Evolutionary conservation across 1,139 yeast species (phyloP), one percentile per base, ranked within the genome.

Genomic region (Debaryomyces sp.): DNA sequence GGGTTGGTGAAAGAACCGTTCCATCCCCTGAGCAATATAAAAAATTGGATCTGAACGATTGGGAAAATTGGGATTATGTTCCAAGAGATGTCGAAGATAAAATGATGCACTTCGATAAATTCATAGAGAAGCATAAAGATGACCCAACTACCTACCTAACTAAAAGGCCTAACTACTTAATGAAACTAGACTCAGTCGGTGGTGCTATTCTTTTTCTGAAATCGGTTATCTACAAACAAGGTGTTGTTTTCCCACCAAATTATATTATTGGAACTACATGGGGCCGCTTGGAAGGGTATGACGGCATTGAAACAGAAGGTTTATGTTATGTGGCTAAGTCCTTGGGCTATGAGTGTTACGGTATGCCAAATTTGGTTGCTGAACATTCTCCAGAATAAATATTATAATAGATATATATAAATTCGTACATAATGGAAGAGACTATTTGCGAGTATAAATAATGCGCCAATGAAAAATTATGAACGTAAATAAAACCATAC

Each of bases 221-320:
- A 51, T 63, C 75, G 9, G 56, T 70, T 9, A 59, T 78, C 9
- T 75, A 68, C 52, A 72, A 68, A 52, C 79, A 75, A 50, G 84
- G 83, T 15, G 66, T 71, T 1, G 58, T 65, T 10, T 78, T 78
- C 56, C 80, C 82, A 3, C 72, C 82, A 0, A 69, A 63, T 41
- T 73, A 77, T 51, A 61, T 70, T 2, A 65, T 79, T 13, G 84
- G 84, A 6, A 73, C 78, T 1, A 65, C 78, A 3, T 78, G 82
- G 82, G 70, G 68, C 2, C 62, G 80, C 47, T 45, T 53, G 3
- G 82, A 77, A 54, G 83, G 83, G 2, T 78, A 70, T 53, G 83
- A 79, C 58, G 84, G 83, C 18, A 73, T 79, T 38, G 83, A 78
- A 54, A 77, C 81, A 2, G 82, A 78, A 58, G 82, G 83, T 0